Base-by-base conservation (phyloP, 208 protist species). In the Leishmania turanica region DNA sequence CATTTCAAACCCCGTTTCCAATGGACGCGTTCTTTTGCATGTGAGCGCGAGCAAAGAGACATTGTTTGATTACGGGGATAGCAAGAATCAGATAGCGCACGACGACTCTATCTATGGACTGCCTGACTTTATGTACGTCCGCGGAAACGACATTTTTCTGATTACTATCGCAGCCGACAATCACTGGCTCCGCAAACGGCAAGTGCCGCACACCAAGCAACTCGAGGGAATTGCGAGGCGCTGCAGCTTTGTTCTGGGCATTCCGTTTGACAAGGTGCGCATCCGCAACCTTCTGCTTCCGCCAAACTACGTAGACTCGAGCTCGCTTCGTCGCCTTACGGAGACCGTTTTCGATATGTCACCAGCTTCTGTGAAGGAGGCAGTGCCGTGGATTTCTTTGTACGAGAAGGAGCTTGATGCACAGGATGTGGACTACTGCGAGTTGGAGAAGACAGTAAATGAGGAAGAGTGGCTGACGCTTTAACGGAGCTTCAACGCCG, bases 391-490 rank as follows among this genome's bases (percentile, higher is more conserved):
- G 92, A 68, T 90, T 7, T 54, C 65, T 15, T 72, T 94, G 37
- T 97, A 97, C 79, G 74, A 90, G 34, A 97, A 96, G 83, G 84
- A 95, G 69, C 83, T 97, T 24, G 94, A 97, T 80, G 42, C 82
- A 9, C 81, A 77, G 47, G 94, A 97, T 80, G 84, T 95, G 24
- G 94, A 97, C 83, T 97, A 92, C 75, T 89, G 82, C 54, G 86
- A 92, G 77, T 66, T 95, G 56, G 84, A 85, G 62, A 95, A 91
- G 69, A 89, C 86, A 49, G 90, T 89, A 15, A 92, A 92, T 71
- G 88, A 94, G 62, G 93, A 96, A n/a, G 89, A 92, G 77, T 97
- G 94, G 94, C 82, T 97, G 49, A 96, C 86, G 45, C 86, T 97
- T 60, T 96, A 89, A 79, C 8, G 37, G 51, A 5, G 19, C 24